Conservation (phyloP, 2,329 filamentous ascomycete species). For the Aspergillus costaricaensis region DNA sequence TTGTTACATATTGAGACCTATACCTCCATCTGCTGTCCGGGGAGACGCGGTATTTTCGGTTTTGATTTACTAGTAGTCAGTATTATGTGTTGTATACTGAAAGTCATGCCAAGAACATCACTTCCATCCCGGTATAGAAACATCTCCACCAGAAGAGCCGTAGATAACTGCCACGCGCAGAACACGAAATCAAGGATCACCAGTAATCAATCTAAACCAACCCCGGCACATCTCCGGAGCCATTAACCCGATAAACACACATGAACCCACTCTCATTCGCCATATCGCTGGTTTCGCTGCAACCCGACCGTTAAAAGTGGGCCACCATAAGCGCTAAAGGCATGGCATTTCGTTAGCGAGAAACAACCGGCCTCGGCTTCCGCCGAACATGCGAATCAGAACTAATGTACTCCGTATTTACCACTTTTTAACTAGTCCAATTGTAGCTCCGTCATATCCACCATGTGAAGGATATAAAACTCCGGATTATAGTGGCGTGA, state of each 20-base stretch:
- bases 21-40: too few species aligned
- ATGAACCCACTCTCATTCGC: neutral
- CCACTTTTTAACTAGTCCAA: neutral
- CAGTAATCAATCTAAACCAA: too few species aligned
- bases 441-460: neutral
- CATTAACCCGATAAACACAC: neutral
- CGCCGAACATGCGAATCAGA: neutral
- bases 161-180: too few species aligned
- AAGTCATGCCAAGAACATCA: too few species aligned
- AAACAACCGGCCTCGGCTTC: neutral
- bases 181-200: too few species aligned
- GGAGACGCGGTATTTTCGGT: rapidly evolving
- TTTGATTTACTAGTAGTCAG: too few species aligned
- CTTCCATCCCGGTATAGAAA: too few species aligned
- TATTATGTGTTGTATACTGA: too few species aligned
- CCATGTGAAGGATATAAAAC: neutral
- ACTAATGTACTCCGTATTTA: too few species aligned
- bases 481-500: too few species aligned
- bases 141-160: too few species aligned
- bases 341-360: neutral
- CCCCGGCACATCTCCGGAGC: neutral
- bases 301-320: neutral
- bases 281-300: neutral
- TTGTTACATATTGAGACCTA: too few species aligned
- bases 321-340: neutral